A percentile compares a stretch with the other conserved stretches of the same genome.
Evolutionary conservation across 805 yeast genomes (phyloP).

Genomic region (Phaffomyces antillensis): DNA sequence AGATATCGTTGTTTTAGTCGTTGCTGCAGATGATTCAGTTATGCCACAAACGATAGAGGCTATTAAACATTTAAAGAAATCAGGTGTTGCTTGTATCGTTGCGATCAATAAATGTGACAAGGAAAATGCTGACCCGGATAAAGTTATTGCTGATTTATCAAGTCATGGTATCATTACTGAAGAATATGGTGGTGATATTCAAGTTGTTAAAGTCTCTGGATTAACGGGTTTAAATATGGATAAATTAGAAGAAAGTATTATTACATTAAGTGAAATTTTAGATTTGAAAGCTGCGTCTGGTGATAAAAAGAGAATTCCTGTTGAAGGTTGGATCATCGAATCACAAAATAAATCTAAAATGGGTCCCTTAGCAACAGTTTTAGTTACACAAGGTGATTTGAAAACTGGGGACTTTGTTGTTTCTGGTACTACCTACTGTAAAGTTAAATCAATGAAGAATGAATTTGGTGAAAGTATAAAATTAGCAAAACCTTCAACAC

Average conservation of each 20-base stretch:
- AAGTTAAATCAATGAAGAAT: slow-evolving; percentile 70
- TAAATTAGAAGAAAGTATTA: slow-evolving; percentile 80
- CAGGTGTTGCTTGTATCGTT: slow-evolving; percentile 78
- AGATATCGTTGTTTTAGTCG: slow-evolving; percentile 86
- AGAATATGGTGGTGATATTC: slow-evolving; percentile 93
- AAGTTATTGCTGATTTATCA: slow-evolving; percentile 72
- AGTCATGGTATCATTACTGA: slow-evolving; percentile 77
- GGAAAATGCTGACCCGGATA: slow-evolving; percentile 65
- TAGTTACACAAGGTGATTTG: slow-evolving; percentile 73
- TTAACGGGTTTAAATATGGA: slow-evolving; percentile 87
- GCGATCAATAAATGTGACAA: slow-evolving; percentile 92
- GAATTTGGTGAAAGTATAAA: slow-evolving; percentile 60
- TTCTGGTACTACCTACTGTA: slow-evolving; percentile 83
- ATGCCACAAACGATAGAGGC: slow-evolving; percentile 98
- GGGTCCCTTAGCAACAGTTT: slow-evolving; percentile 80
- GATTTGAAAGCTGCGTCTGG: slow-evolving; percentile 62
- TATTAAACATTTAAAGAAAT: slow-evolving; percentile 79
- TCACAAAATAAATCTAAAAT: slow-evolving; percentile 74
- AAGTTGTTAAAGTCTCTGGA: slow-evolving; percentile 82
- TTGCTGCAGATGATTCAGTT: slow-evolving; percentile 95
- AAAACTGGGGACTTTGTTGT: slow-evolving; percentile 67
- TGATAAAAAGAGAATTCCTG: slow-evolving; percentile 31
- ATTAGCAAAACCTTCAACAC: slow-evolving; percentile 77
- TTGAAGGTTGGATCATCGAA: slow-evolving; percentile 88
- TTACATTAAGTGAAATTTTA: slow-evolving; percentile 74